These are phyloP conservation scores for Apiotrichum gamsii DNA, from an alignment of 1,284 basidiomycete species.

Conservation along the genomic window DNA sequence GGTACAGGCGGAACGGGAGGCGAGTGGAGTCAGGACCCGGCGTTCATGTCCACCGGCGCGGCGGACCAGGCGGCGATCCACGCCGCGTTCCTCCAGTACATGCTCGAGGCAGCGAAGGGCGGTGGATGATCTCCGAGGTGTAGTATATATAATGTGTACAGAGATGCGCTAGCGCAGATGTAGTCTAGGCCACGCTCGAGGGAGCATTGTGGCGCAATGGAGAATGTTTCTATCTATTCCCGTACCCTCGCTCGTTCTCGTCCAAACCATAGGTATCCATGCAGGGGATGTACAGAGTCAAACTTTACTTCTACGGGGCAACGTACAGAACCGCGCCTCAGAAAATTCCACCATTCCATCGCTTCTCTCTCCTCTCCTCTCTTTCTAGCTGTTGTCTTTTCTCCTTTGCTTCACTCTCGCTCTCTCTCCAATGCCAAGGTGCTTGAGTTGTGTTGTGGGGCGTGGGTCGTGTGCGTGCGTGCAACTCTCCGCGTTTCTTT, in stretches of 20 bases:
- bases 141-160: too few species aligned
- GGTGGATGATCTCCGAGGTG: too few species aligned
- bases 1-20: too few species aligned
- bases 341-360: too few species aligned
- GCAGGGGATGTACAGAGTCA: constrained; percentile 3
- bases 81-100: constrained; percentile 26
- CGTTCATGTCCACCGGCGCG: not conserved
- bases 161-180: too few species aligned
- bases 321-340: not conserved
- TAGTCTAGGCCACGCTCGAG: too few species aligned
- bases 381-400: not conserved
- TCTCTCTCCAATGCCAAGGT: not conserved
- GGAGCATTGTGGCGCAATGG: too few species aligned
- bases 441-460: not conserved
- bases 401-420: not conserved
- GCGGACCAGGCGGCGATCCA: constrained; percentile 24
- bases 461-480: not conserved
- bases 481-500: too few species aligned
- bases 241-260: too few species aligned
- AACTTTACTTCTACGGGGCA: not conserved
- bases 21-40: too few species aligned
- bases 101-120: constrained; percentile 24
- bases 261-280: too few species aligned
- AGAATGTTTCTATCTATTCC: too few species aligned
- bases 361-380: not conserved